Percentiles rank a stretch among this genome's conserved stretches.
These are phyloP conservation scores for Penicillium cinerascens DNA, from an alignment of 495 filamentous ascomycete genomes.

Conservation along the genomic window DNA sequence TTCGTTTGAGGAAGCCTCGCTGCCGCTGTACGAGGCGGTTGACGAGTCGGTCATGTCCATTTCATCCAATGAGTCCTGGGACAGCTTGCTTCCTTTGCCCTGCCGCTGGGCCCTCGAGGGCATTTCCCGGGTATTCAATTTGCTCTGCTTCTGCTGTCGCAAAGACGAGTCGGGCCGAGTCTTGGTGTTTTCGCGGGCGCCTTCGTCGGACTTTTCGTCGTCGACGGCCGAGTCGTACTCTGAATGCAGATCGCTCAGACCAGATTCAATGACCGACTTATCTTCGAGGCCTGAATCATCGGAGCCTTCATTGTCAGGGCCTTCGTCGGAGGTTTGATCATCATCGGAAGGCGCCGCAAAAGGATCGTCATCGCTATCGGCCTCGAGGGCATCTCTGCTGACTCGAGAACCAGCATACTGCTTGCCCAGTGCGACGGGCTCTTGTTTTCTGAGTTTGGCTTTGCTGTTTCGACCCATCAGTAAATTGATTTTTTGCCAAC, in stretches of 20 bases:
- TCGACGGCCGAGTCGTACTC: not conserved
- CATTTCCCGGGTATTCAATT: not conserved
- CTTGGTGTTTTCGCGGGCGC: not conserved
- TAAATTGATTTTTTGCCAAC: not conserved
- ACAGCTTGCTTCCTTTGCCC: not conserved
- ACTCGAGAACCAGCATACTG: conserved; percentile 78
- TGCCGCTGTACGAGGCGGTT: not conserved
- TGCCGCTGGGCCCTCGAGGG: not conserved
- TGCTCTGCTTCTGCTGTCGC: not conserved
- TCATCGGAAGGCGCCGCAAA: conserved; percentile 29
- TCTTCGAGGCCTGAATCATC: too few species aligned
- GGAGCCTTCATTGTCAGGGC: conserved; percentile 10
- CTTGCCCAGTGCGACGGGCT: conserved; percentile 59
- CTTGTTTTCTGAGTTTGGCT: conserved; percentile 76
- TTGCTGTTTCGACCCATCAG: conserved; percentile 50
- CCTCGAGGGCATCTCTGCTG: conserved; percentile 65
- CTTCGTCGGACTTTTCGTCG: not conserved
- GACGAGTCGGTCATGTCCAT: not conserved
- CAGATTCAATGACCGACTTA: too few species aligned
- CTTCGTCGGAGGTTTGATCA: too few species aligned
- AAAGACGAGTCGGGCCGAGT: not conserved
- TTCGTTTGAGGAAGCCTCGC: not conserved
- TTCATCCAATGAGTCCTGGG: not conserved
- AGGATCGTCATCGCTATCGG: conserved; percentile 46
- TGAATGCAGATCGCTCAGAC: too few species aligned